These are phyloP conservation scores for Elaeis guineensis DNA, from an alignment of 176 grass and related monocot genomes.

Conservation along the genomic window DNA sequence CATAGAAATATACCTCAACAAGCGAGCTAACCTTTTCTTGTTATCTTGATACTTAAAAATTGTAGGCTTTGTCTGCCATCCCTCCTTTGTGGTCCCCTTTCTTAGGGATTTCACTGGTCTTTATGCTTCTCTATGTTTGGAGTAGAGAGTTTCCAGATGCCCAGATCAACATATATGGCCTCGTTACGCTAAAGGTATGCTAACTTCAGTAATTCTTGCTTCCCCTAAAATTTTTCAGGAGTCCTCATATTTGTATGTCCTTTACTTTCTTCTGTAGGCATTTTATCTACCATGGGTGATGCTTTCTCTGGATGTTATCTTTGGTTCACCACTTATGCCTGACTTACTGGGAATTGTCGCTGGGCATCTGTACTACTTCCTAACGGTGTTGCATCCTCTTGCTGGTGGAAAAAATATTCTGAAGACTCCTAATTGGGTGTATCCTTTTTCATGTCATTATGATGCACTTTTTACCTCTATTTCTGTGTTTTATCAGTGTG, in stretches of 20 bases:
- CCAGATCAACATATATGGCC: slow-evolving; percentile 84
- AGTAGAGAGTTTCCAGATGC: slow-evolving; percentile 87
- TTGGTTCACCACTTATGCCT: slow-evolving; percentile 54
- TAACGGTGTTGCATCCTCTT: slow-evolving; percentile 74
- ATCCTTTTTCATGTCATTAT: slow-evolving; percentile 49
- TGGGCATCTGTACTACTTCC: slow-evolving; percentile 91
- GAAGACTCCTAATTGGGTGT: slow-evolving; percentile 90
- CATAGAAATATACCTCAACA: too few species aligned
- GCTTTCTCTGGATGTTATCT: slow-evolving; percentile 81
- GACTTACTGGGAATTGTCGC: slow-evolving; percentile 70
- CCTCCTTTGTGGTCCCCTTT: slow-evolving; percentile 19
- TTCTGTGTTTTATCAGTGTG: too few species aligned
- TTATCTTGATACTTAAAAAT: too few species aligned
- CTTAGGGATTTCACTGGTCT: slow-evolving; percentile 68
- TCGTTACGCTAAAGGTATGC: slow-evolving; percentile 72
- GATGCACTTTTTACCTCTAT: too few species aligned
- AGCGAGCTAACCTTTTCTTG: too few species aligned
- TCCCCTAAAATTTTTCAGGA: too few species aligned
- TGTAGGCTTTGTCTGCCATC: slow-evolving; percentile 53
- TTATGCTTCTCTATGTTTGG: slow-evolving; percentile 92
- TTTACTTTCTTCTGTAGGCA: slow-evolving; percentile 37
- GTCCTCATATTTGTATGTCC: not conserved
- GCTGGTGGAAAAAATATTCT: slow-evolving; percentile 70
- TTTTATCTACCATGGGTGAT: slow-evolving; percentile 99
- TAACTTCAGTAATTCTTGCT: not conserved